Conservation (phyloP, 2,329 filamentous ascomycete genomes). For the Fusarium mundagurra region DNA sequence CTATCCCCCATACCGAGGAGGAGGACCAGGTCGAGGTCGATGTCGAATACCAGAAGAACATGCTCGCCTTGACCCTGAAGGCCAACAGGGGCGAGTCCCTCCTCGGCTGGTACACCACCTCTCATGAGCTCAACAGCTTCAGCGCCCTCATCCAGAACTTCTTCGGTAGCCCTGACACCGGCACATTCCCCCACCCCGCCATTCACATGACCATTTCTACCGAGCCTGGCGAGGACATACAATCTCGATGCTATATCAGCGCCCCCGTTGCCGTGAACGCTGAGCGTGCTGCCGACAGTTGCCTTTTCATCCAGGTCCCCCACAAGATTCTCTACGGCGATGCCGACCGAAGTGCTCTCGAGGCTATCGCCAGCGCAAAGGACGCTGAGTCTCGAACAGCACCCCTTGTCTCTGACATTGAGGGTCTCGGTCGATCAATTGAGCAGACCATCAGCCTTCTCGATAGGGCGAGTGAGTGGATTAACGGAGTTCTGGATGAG, state of each 20-base stretch:
- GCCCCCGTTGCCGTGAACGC: conserved; percentile 94
- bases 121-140: conserved; percentile 97
- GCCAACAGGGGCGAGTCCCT: conserved; percentile 93
- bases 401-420: conserved; percentile 85
- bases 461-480: conserved; percentile 90
- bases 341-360: conserved; percentile 72
- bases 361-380: conserved; percentile 85
- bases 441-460: conserved; percentile 90
- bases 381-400: conserved; percentile 79
- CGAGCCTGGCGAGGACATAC: conserved; percentile 86
- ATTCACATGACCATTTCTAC: conserved; percentile 96
- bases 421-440: conserved; percentile 84
- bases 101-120: conserved; percentile 98
- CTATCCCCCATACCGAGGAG: conserved; percentile 97
- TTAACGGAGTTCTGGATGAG: conserved; percentile 93
- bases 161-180: conserved; percentile 95
- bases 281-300: conserved; percentile 94
- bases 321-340: conserved; percentile 93
- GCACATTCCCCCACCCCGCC: conserved; percentile 96
- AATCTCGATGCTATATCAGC: conserved; percentile 93
- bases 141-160: conserved; percentile 98
- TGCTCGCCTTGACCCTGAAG: conserved; percentile 94
- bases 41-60: conserved; percentile 99
- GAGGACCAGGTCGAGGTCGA: conserved; percentile 99
- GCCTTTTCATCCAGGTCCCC: conserved; percentile 96